Evolutionary conservation across 345 rosid genomes (phyloP), one percentile per base, ranked within the genome.

Genomic region (Gossypium stocksii): DNA sequence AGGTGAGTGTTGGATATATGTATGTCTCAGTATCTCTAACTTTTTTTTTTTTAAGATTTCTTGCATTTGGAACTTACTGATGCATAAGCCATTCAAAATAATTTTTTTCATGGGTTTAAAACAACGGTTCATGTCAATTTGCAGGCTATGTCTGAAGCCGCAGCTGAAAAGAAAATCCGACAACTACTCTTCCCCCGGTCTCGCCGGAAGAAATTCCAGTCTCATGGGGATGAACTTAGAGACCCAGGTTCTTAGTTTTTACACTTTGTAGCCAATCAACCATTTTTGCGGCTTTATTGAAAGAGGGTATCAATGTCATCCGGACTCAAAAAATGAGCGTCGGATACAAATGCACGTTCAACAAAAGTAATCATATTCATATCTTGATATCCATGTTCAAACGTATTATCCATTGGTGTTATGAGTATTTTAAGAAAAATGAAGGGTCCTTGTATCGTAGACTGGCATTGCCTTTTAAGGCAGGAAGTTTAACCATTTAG

Each of bases 131-230:
- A 9, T 49, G 9, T 54, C 44, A 74, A 65, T 22, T 15, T 80
- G 76, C 87, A 94, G 98, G 98, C 89, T 22, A 74, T 77, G 51
- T 83, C 95, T 7, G 92, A 87, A 76, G 71, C 78, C 69, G 90
- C 90, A 63, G 98, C 98, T 29, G 97, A 89, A 78, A 94, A 89
- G 84, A 95, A 92, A 86, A 91, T 92, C 70, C 91, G 82, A 59
- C 93, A 87, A 77, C 84, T 94, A n/a, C 46, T 91, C 54, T 89
- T 92, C 84, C 97, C 97, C 1, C 84, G 93, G 29, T 85, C 98
- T 34, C 90, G 85, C 53, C 76, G 98, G 63, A 94, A 93, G 89
- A 94, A 91, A 78, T 46, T 89, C n/a, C 83, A 80, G 77, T 79
- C 82, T 66, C 85, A 82, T 20, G 82, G 78, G 2, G 86, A 90